Percentiles rank a stretch among this genome's conserved stretches.
Evolutionary conservation across 306 rosid genomes (phyloP).

Genomic region (Inga leiocalycina): DNA sequence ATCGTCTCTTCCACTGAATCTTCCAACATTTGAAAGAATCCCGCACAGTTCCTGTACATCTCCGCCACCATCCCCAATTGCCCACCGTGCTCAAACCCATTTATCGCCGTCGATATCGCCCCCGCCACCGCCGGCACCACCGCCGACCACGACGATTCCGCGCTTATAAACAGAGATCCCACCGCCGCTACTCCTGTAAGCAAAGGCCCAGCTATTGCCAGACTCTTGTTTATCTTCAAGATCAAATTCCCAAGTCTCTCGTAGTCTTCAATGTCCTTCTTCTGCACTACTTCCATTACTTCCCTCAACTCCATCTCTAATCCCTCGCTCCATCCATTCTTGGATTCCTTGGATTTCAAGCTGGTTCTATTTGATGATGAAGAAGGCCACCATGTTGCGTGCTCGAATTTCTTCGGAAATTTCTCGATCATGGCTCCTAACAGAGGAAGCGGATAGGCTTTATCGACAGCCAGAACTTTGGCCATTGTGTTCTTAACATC

Average conservation of each 20-base stretch:
- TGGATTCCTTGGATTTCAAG: neutral
- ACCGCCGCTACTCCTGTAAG: conserved; percentile 68
- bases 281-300: conserved; percentile 55
- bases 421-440: conserved; percentile 86
- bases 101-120: conserved; percentile 54
- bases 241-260: conserved; percentile 71
- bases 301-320: conserved; percentile 59
- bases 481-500: conserved; percentile 56
- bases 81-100: conserved; percentile 64
- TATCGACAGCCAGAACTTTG: conserved; percentile 64
- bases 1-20: conserved; percentile 52
- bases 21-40: conserved; percentile 55
- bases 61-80: conserved; percentile 86
- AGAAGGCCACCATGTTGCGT: conserved; percentile 85
- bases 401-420: conserved; percentile 59
- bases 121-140: conserved; percentile 58
- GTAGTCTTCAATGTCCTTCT: conserved; percentile 73
- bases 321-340: conserved; percentile 74
- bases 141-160: conserved; percentile 41
- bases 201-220: conserved; percentile 77
- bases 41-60: conserved; percentile 68
- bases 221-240: conserved; percentile 60
- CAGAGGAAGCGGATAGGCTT: conserved; percentile 85
- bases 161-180: conserved; percentile 51
- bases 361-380: neutral